Evolutionary conservation across 192 early-diverging fungal species (phyloP).

Genomic region (Linnemannia schmuckeri): DNA sequence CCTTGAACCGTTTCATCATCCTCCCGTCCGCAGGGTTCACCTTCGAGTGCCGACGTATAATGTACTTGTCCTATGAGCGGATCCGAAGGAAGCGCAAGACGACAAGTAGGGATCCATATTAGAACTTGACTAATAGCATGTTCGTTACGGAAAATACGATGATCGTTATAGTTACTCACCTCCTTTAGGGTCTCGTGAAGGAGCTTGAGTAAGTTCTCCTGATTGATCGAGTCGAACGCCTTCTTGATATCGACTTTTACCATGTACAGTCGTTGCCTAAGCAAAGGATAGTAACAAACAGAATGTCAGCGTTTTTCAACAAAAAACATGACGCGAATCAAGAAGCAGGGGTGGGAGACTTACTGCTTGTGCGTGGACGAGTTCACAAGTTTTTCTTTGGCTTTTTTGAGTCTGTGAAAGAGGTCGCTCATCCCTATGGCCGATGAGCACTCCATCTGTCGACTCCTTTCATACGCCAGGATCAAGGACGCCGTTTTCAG

Average conservation of each 20-base stretch:
- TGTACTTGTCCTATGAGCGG: constrained; percentile 71
- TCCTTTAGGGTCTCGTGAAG: constrained; percentile 64
- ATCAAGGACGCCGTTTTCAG: constrained; percentile 70
- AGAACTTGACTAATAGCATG: not conserved
- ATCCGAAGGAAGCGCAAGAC: not conserved
- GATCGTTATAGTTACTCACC: constrained; percentile 32
- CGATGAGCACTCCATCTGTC: constrained; percentile 38
- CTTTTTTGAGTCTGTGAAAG: constrained; percentile 54
- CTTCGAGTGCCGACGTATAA: constrained; percentile 74
- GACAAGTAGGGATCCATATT: not conserved
- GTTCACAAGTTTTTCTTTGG: constrained; percentile 49
- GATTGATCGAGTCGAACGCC: constrained; percentile 89
- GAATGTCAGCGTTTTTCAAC: not conserved
- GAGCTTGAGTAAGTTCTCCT: constrained; percentile 72
- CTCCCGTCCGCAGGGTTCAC: constrained; percentile 39
- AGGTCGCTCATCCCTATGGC: constrained; percentile 63
- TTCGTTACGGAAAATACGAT: not conserved
- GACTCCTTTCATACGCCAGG: constrained; percentile 67
- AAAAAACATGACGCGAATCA: not conserved
- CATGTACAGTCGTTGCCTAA: constrained; percentile 71
- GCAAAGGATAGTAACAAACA: not conserved
- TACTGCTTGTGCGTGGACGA: not conserved
- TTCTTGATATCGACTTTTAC: constrained; percentile 86
- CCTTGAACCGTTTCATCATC: constrained; percentile 31
- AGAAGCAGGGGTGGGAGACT: not conserved